Percentiles rank a stretch among this genome's conserved stretches.
phyloP scores from a whole-genome alignment of 306 rosid species.

The Quercus cerris region DNA sequence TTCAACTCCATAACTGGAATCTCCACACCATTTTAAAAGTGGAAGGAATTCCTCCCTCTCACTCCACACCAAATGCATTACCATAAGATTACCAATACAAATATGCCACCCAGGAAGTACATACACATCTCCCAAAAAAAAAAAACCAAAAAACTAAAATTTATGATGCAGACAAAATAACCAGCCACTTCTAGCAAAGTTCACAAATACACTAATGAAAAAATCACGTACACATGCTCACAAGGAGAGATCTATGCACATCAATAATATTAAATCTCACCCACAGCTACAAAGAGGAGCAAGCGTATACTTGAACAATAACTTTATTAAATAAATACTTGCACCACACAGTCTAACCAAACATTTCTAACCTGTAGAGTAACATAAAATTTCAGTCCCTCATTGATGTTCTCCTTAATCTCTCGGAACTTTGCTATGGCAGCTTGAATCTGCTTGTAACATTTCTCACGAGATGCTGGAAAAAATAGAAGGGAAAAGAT shows the following conservation, averaged over 20 bases:
- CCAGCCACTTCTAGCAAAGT: not conserved
- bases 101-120: too few species aligned
- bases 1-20: too few species aligned
- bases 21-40: too few species aligned
- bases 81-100: too few species aligned
- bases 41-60: too few species aligned
- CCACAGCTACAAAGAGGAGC: not conserved
- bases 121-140: too few species aligned
- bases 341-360: slow-evolving; percentile 2
- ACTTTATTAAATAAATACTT: not conserved
- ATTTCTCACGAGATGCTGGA: slow-evolving; percentile 85
- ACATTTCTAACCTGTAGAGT: slow-evolving; percentile 69
- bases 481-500: slow-evolving; percentile 28
- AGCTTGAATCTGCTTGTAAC: slow-evolving; percentile 96
- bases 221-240: not conserved
- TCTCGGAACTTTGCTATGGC: slow-evolving; percentile 85
- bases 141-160: not conserved
- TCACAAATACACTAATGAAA: not conserved
- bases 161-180: not conserved
- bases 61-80: too few species aligned
- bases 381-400: slow-evolving; percentile 89
- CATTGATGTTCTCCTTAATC: slow-evolving; percentile 88
- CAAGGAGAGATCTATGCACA: not conserved
- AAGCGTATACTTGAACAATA: not conserved
- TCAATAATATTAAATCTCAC: not conserved